A percentile compares a stretch with the other conserved stretches of the same genome.
Conservation (phyloP, 805 yeast genomes). For the Myxozyma monticola region DNA sequence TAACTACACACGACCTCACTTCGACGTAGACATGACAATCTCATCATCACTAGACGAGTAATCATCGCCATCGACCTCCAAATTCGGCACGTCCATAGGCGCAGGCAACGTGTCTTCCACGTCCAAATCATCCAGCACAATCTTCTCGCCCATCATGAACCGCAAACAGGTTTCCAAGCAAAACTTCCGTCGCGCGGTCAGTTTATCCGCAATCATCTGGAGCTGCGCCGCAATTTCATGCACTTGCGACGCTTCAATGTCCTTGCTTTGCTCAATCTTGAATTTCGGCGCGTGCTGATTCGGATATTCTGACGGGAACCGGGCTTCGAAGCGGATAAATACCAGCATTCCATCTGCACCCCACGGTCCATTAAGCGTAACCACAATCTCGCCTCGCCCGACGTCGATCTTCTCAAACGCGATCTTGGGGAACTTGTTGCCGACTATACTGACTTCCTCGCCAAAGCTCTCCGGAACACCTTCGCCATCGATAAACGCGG, state of each 20-base stretch:
- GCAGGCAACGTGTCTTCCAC: neutral
- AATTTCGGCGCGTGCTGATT: constrained; percentile 50
- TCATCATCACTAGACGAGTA: constrained; percentile 22
- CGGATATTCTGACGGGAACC: constrained; percentile 77
- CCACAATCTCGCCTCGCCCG: constrained; percentile 72
- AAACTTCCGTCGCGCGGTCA: constrained; percentile 57
- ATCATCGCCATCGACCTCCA: constrained; percentile 8
- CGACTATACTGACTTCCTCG: constrained; percentile 86
- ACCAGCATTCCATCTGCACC: constrained; percentile 49
- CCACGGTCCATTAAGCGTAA: constrained; percentile 85
- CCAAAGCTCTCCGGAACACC: constrained; percentile 64
- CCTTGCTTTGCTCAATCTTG: constrained; percentile 77
- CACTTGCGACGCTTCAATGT: constrained; percentile 51
- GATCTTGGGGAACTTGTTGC: constrained; percentile 84
- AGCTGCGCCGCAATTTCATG: constrained; percentile 54
- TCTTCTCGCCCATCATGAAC: constrained; percentile 71
- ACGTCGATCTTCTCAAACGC: constrained; percentile 85
- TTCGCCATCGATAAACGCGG: neutral
- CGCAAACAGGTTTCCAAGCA: constrained; percentile 81
- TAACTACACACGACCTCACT: neutral
- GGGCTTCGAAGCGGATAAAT: constrained; percentile 68
- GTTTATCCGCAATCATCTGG: constrained; percentile 55
- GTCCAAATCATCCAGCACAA: constrained; percentile 11
- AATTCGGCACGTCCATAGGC: neutral
- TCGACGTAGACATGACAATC: constrained; percentile 17